Evolutionary conservation across 768 basidiomycete species (phyloP).

Genomic region (Mycena alexandri): DNA sequence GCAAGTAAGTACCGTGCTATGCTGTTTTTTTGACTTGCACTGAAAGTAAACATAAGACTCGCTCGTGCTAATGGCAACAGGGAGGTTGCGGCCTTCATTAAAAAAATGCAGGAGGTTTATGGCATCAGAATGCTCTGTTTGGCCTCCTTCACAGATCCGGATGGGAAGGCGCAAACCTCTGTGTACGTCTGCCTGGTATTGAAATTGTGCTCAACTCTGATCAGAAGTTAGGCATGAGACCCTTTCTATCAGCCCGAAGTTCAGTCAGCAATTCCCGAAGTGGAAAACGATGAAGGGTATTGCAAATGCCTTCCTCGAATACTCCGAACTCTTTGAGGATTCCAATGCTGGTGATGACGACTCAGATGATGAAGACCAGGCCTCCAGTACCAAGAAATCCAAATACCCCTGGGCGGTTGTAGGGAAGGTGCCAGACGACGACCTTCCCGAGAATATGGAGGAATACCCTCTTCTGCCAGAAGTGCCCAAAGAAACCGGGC

Average conservation of each 20-base stretch:
- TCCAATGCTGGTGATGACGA: background rate
- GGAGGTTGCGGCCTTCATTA: background rate
- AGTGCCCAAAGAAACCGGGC: background rate
- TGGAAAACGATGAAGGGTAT: constrained; percentile 1
- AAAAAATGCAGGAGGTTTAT: background rate
- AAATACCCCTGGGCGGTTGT: constrained; percentile 2
- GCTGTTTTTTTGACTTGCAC: too few species aligned
- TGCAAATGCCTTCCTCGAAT: background rate
- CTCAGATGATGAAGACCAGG: background rate
- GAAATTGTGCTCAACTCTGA: background rate
- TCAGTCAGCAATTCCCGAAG: constrained; percentile 6
- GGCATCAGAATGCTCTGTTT: constrained; percentile 3
- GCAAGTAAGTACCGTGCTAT: background rate
- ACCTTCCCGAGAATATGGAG: background rate
- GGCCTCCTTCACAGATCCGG: background rate
- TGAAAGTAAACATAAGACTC: background rate
- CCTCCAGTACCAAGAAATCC: background rate
- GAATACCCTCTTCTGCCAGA: constrained; percentile 1
- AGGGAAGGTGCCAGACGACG: background rate
- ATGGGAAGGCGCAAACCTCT: background rate
- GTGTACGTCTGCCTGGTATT: background rate
- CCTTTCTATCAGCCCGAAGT: background rate
- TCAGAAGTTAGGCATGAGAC: background rate
- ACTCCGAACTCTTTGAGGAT: background rate
- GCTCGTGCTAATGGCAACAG: background rate